These are phyloP conservation scores for Evansstolkia leycettana DNA, from an alignment of 495 filamentous ascomycete species.

Conservation along the genomic window DNA sequence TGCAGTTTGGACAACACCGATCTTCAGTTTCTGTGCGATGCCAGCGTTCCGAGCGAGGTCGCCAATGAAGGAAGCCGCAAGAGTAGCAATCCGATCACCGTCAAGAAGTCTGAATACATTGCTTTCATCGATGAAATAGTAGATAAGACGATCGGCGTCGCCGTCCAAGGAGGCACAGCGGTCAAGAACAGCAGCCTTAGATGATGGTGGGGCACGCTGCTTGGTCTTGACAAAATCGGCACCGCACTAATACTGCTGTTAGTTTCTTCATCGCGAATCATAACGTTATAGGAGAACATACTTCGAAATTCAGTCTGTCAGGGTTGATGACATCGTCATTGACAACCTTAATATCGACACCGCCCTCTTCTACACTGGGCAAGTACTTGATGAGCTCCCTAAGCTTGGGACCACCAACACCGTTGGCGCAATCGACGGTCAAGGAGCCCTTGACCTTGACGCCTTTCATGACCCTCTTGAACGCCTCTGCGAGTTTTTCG, in stretches of 20 bases:
- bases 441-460: conserved; percentile 58
- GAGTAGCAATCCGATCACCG: conserved; percentile 91
- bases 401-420: conserved; percentile 89
- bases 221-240: conserved; percentile 96
- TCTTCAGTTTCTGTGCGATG: conserved; percentile 63
- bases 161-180: conserved; percentile 90
- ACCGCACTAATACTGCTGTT: conserved; percentile 52
- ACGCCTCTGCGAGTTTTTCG: conserved; percentile 73
- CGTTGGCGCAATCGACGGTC: conserved; percentile 92
- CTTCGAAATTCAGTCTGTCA: conserved; percentile 77
- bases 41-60: conserved; percentile 74
- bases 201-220: conserved; percentile 77
- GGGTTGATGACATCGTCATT: conserved; percentile 87
- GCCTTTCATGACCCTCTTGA: conserved; percentile 65
- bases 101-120: conserved; percentile 81
- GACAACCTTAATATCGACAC: conserved; percentile 70
- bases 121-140: conserved; percentile 81
- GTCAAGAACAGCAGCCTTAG: conserved; percentile 59
- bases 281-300: conserved; percentile 21
- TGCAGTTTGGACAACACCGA: conserved; percentile 91
- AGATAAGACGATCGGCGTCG: conserved; percentile 89
- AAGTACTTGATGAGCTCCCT: conserved; percentile 76
- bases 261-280: conserved; percentile 5
- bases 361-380: conserved; percentile 46
- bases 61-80: conserved; percentile 86